Evolutionary conservation across 2,329 filamentous ascomycete genomes (phyloP).

Genomic region (Trichoderma pleuroti): DNA sequence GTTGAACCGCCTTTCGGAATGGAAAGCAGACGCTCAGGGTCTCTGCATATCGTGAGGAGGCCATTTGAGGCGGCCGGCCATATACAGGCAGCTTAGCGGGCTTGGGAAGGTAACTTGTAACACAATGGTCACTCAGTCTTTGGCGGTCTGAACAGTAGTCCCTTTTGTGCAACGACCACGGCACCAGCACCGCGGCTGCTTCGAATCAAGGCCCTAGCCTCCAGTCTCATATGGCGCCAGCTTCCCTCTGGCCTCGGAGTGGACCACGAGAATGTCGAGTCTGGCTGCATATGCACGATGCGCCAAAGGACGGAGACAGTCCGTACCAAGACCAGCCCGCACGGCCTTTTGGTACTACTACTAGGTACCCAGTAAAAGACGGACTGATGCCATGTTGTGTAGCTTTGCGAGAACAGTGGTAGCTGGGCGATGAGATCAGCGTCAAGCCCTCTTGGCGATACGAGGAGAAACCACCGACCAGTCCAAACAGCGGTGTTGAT

Average conservation of each 20-base stretch:
- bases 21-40: background rate
- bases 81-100: background rate
- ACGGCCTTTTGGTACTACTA: background rate
- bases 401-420: background rate
- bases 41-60: background rate
- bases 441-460: background rate
- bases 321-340: background rate
- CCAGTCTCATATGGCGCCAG: background rate
- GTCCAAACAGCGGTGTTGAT: background rate
- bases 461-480: background rate
- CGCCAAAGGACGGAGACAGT: background rate
- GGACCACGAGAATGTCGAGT: conserved; percentile 7
- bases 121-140: background rate
- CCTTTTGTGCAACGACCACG: background rate
- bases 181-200: background rate
- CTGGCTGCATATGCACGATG: background rate
- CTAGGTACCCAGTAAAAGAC: background rate
- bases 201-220: background rate
- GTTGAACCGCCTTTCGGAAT: background rate
- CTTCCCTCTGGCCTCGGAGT: background rate
- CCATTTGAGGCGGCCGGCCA: background rate
- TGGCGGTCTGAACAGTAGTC: background rate
- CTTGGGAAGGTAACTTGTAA: background rate
- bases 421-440: background rate
- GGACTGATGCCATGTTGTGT: background rate